Percentiles rank a stretch among this genome's conserved stretches.
These are phyloP conservation scores for Colletotrichum spaethianum DNA, from an alignment of 2,329 filamentous ascomycete genomes.

Conservation along the genomic window DNA sequence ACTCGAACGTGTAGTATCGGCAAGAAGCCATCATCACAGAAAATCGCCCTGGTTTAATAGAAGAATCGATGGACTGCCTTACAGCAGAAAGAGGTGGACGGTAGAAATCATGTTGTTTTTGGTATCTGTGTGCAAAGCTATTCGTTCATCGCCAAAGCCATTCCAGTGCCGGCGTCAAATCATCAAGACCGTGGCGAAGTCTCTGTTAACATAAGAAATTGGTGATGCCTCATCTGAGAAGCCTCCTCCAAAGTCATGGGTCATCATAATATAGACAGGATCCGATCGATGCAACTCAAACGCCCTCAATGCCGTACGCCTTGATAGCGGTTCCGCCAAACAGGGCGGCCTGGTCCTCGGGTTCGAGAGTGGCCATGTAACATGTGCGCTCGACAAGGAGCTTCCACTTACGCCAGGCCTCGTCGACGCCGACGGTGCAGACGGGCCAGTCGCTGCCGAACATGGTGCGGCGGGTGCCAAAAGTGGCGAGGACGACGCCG, in stretches of 20 bases:
- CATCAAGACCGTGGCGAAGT: background rate
- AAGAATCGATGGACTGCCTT: background rate
- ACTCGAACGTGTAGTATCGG: background rate
- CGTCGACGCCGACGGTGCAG: conserved; percentile 74
- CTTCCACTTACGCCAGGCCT: conserved; percentile 84
- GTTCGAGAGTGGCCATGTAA: conserved; percentile 71
- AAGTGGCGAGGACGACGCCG: conserved; percentile 78
- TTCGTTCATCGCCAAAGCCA: conserved; percentile 12
- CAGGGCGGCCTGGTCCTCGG: conserved; percentile 75
- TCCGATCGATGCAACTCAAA: background rate
- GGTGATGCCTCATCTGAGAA: background rate
- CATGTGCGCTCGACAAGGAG: conserved; percentile 78
- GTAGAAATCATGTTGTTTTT: conserved; percentile 31
- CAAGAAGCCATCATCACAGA: background rate
- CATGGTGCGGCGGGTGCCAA: conserved; percentile 82
- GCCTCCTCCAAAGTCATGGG: background rate
- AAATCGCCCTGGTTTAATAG: background rate
- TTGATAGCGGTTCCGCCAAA: conserved; percentile 81
- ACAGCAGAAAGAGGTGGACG: background rate
- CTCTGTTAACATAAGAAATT: background rate
- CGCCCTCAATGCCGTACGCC: conserved; percentile 69
- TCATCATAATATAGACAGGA: background rate
- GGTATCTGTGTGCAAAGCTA: conserved; percentile 36
- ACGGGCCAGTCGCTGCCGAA: conserved; percentile 97
- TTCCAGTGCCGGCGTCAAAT: conserved; percentile 18